These are phyloP conservation scores for Syzygium jambos DNA, from an alignment of 345 rosid species.

Conservation along the genomic window DNA sequence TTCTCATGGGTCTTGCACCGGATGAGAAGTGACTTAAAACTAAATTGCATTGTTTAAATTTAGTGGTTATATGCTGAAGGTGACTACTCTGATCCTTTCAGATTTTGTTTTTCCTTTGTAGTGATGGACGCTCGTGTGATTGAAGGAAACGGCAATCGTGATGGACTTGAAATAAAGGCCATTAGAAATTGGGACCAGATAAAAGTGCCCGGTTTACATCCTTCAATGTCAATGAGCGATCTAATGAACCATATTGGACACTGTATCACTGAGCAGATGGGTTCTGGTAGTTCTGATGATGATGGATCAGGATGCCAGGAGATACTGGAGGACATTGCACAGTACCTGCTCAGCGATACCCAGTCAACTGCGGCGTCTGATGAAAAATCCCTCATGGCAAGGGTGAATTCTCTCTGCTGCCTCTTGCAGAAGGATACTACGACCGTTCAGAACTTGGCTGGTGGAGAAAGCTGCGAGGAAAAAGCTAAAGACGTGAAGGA, in stretches of 20 bases:
- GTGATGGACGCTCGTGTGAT: constrained; percentile 53
- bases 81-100: neutral
- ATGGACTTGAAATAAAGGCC: constrained; percentile 55
- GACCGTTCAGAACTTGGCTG: constrained; percentile 29
- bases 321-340: constrained; percentile 70
- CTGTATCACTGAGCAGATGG: constrained; percentile 63
- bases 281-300: constrained; percentile 32
- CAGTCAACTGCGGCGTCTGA: constrained; percentile 64
- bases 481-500: constrained; percentile 19
- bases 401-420: constrained; percentile 95
- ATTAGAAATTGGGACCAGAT: constrained; percentile 62
- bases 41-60: neutral
- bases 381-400: constrained; percentile 91
- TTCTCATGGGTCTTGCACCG: neutral
- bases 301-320: constrained; percentile 36
- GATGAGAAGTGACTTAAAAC: neutral
- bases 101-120: constrained; percentile 11
- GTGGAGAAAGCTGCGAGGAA: constrained; percentile 27
- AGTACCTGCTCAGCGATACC: constrained; percentile 73
- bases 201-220: constrained; percentile 76
- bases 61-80: neutral
- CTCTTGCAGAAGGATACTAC: constrained; percentile 77
- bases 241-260: constrained; percentile 67
- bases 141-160: constrained; percentile 51
- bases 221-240: constrained; percentile 87